Evolutionary conservation across 2,329 filamentous ascomycete genomes (phyloP).

Genomic region (Hypomyces perniciosus): DNA sequence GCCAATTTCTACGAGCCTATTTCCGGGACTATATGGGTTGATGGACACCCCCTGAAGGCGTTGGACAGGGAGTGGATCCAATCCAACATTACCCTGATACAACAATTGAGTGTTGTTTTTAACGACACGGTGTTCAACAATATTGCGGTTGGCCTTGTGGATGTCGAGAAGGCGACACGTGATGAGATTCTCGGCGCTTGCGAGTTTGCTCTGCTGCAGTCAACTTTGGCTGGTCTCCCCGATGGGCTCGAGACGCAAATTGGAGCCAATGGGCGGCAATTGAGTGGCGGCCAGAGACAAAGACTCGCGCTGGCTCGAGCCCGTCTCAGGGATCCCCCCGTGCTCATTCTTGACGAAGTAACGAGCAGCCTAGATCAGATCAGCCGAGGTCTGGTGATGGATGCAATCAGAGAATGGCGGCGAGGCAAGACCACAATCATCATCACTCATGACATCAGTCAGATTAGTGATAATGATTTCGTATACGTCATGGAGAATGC

Average conservation of each 20-base stretch:
- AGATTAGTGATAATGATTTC: slow-evolving; percentile 67
- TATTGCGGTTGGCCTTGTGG: slow-evolving; percentile 61
- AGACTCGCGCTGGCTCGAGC: slow-evolving; percentile 75
- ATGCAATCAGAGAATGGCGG: slow-evolving; percentile 71
- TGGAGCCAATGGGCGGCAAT: slow-evolving; percentile 59
- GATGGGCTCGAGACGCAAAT: slow-evolving; percentile 66
- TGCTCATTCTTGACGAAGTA: slow-evolving; percentile 83
- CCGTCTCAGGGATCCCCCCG: slow-evolving; percentile 65
- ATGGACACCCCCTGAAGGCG: slow-evolving; percentile 54
- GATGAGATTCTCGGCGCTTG: slow-evolving; percentile 57
- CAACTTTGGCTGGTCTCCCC: slow-evolving; percentile 61
- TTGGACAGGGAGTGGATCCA: slow-evolving; percentile 69
- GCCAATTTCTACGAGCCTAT: slow-evolving; percentile 67
- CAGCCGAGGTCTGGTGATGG: slow-evolving; percentile 62
- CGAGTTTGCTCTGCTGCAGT: slow-evolving; percentile 61
- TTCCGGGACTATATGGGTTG: slow-evolving; percentile 61
- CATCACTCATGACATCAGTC: slow-evolving; percentile 82
- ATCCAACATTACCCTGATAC: slow-evolving; percentile 70
- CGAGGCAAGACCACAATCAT: slow-evolving; percentile 80
- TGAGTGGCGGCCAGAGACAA: slow-evolving; percentile 84
- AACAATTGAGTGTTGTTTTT: slow-evolving; percentile 78
- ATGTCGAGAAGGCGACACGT: slow-evolving; percentile 42
- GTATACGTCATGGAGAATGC: slow-evolving; percentile 74
- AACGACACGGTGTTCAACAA: slow-evolving; percentile 74
- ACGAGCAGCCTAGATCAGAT: slow-evolving; percentile 80